Conservation (phyloP, 345 rosid species). For the Melaleuca alternifolia region DNA sequence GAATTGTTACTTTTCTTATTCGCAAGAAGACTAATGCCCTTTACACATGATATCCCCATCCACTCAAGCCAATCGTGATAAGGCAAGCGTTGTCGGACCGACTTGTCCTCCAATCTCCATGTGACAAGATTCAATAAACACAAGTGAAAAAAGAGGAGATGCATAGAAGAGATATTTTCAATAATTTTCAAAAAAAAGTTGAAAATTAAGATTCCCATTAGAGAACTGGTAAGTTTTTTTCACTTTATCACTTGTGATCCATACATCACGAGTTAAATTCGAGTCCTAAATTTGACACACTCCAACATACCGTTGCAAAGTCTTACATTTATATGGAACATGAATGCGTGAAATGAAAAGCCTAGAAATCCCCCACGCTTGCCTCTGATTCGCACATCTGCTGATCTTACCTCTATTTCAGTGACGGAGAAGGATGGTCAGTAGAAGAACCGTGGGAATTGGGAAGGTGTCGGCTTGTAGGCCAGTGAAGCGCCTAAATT, state of each 20-base stretch:
- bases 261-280: not conserved
- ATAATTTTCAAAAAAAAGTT: not conserved
- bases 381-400: not conserved
- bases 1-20: not conserved
- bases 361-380: not conserved
- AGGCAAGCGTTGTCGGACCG: not conserved
- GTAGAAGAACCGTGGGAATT: not conserved
- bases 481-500: not conserved
- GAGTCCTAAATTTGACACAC: not conserved
- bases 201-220: not conserved
- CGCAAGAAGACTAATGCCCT: not conserved
- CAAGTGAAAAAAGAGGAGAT: not conserved
- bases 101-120: not conserved
- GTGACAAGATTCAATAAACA: not conserved
- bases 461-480: not conserved
- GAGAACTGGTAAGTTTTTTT: not conserved
- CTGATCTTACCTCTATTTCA: not conserved
- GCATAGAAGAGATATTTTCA: not conserved
- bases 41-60: not conserved
- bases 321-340: not conserved
- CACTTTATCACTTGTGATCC: not conserved
- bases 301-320: not conserved
- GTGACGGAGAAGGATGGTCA: not conserved
- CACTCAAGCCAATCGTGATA: not conserved
- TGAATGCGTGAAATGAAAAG: not conserved